These are phyloP conservation scores for Pseudogymnoascus verrucosus DNA, from an alignment of 2,329 filamentous ascomycete species.

Conservation along the genomic window DNA sequence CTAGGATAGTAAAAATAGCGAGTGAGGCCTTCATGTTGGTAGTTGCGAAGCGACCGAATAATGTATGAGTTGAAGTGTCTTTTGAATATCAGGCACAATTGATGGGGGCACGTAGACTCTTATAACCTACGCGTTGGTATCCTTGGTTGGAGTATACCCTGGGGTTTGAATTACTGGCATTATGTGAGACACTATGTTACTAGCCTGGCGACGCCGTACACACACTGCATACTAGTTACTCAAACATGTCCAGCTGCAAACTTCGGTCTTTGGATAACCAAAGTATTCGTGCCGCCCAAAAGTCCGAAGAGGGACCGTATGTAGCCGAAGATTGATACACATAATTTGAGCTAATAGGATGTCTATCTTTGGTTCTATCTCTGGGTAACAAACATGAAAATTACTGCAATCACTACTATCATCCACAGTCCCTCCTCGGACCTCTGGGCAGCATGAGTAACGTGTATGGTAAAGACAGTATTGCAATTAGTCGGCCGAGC, in stretches of 20 bases:
- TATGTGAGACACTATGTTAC: background rate
- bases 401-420: background rate
- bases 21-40: background rate
- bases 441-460: background rate
- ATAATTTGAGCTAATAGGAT: background rate
- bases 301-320: background rate
- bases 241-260: background rate
- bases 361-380: background rate
- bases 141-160: background rate
- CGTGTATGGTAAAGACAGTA: background rate
- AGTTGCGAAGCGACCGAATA: background rate
- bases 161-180: background rate
- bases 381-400: background rate
- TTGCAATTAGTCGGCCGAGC: background rate
- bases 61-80: background rate
- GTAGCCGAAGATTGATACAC: background rate
- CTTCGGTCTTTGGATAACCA: background rate
- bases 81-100: background rate
- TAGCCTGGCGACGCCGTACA: background rate
- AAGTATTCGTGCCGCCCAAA: background rate
- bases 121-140: background rate
- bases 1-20: background rate
- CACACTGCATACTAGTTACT: background rate
- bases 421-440: background rate
- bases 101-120: background rate